phyloP scores from a whole-genome alignment of 306 rosid species.

The Cicer yamashitae region DNA sequence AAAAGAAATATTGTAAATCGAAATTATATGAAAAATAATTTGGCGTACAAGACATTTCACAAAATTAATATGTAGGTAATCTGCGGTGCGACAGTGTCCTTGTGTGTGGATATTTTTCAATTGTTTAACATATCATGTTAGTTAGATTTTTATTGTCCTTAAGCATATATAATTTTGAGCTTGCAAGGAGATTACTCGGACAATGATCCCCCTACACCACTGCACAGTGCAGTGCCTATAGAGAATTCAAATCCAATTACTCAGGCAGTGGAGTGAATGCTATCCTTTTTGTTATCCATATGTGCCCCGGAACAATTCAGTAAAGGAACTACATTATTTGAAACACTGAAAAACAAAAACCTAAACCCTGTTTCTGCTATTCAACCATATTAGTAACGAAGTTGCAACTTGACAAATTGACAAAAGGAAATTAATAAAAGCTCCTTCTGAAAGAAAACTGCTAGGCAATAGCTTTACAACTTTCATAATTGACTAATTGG shows the following conservation, averaged over 20 bases:
- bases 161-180: too few species aligned
- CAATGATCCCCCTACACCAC: too few species aligned
- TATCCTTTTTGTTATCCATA: not conserved
- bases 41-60: not conserved
- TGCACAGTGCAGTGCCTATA: too few species aligned
- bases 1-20: not conserved
- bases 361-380: not conserved
- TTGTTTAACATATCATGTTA: not conserved
- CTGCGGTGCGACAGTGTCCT: not conserved
- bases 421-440: too few species aligned
- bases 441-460: too few species aligned
- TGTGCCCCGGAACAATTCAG: not conserved
- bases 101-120: not conserved
- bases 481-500: too few species aligned
- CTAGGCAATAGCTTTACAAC: too few species aligned
- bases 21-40: slow-evolving; percentile 11
- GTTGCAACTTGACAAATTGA: not conserved
- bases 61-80: not conserved
- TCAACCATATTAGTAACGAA: not conserved
- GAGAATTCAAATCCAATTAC: too few species aligned
- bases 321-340: not conserved
- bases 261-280: not conserved
- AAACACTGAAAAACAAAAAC: not conserved
- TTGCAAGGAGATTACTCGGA: too few species aligned
- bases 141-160: too few species aligned